phyloP scores from a whole-genome alignment of 306 rosid genomes.

The Vigna nakashimae region DNA sequence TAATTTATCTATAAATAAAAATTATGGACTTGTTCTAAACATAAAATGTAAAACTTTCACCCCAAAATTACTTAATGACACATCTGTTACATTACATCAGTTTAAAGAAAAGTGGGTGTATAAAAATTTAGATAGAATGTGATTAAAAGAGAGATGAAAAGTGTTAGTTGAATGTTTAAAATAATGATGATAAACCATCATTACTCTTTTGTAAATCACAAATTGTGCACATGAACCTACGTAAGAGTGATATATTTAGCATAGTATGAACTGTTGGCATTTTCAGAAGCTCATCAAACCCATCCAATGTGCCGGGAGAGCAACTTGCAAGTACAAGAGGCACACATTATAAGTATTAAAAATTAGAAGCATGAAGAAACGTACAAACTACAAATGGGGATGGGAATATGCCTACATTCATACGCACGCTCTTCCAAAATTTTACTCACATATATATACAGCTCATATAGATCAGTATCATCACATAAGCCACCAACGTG shows the following conservation, averaged over 20 bases:
- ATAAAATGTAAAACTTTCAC: no score
- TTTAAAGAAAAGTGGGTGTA: no score
- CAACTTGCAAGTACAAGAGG: slow-evolving; percentile 53
- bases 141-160: no score
- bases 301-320: slow-evolving; percentile 35
- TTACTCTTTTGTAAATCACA: neutral
- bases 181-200: neutral
- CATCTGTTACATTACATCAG: no score
- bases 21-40: no score
- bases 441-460: slow-evolving; percentile 47
- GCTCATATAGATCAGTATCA: slow-evolving; percentile 32
- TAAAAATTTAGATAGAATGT: no score
- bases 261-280: slow-evolving; percentile 13
- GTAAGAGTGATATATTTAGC: neutral
- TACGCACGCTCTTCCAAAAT: slow-evolving; percentile 43
- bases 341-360: slow-evolving; percentile 44
- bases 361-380: slow-evolving; percentile 32
- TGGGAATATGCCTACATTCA: slow-evolving; percentile 45
- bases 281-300: slow-evolving; percentile 34
- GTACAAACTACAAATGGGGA: slow-evolving; percentile 45
- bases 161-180: no score
- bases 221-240: neutral
- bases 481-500: slow-evolving; percentile 19
- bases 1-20: no score
- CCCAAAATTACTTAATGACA: no score